Base-by-base conservation (phyloP, 2,329 filamentous ascomycete species). In the Ophidiomyces ophidiicola region DNA sequence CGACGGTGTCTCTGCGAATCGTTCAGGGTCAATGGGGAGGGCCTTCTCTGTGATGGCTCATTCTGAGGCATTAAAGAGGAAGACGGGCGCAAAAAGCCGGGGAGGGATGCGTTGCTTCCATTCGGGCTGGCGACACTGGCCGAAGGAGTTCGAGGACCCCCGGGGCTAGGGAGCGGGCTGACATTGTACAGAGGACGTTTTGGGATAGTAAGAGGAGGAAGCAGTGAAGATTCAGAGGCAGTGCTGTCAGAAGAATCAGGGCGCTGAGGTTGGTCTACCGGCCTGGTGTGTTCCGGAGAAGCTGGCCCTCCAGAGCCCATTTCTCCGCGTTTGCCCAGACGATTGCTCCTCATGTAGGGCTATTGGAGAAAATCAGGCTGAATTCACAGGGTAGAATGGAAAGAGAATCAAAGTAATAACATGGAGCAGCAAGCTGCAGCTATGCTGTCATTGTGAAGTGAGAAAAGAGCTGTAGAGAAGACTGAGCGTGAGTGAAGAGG, bases 161-260 rank as follows among this genome's bases (percentile, higher is more conserved):
- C 53, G 26, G 49, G 48, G 29, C 53, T 50, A n/a, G 42, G 44
- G 36, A 43, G 52, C 41, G 52, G 45, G 47, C 49, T 53, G 48
- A 53, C 49, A 40, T 54, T 48, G 47, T 61, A 55, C 11, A 59
- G 52, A 31, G 60, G 55, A 23, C 57, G 54, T 43, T 63, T 63
- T 21, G 57, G 53, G 10, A 58, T 58, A 25, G 61, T 65, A 41
- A 63, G 57, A 24, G 62, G 56, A 20, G 62, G 56, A 49, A 61
- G 62, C 32, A 64, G 68, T 8, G 58, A 60, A 19, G 55, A 53
- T 4, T 57, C 59, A 6, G 67, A 69, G 41, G 63, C 59, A 56
- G 66, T 61, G 51, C 64, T 67, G 46, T 60, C 63, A 43, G 64
- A 65, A 30, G 63, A 65, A 44, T 52, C 56, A 33, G 62, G 59